Evolutionary conservation across 2,329 filamentous ascomycete genomes (phyloP), one percentile per base, ranked within the genome.

Genomic region (Claviceps sp.): DNA sequence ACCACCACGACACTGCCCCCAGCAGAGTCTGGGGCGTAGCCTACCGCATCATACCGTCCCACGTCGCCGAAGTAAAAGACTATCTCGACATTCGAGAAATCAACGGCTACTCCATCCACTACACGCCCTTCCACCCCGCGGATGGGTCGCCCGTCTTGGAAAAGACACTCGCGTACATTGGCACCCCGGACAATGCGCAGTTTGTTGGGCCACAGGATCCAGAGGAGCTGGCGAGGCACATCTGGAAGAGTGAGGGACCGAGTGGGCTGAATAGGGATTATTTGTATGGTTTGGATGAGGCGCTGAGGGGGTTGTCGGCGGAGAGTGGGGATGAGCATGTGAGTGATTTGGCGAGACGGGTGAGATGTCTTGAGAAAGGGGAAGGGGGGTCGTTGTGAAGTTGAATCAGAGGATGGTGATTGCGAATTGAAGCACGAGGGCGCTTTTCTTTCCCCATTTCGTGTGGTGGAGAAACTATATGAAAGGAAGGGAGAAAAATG

Each of bases 1-100:
- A 88, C 58, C 70, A 79, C 59, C 78, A 86, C 62, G 73, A 78
- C 56, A 69, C 73, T 34, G 79, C 76, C 30, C 78, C 77, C 52
- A 78, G 79, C 51, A 76, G 71, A 60, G 89, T 96, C 60, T 97
- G 90, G 90, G 93, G 93, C 53, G 87, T 88, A 16, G 93, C 91
- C 57, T 94, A 96, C 71, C 86, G 91, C 63, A 91, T 95, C 67
- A 74, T 77, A 30, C 68, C 82, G 6, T 73, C 79, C 2, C 78
- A 82, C 58, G 89, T 94, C 22, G 76, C 81, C 54, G 84, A 91
- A 70, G 91, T 96, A 4, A 84, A 87, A 59, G 78, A 83, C 54
- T 96, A 96, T 66, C 86, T 98, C 47, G 90, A 97, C 67, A 91
- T 96, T 58, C 84, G 93, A 46, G 93, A 98, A 69, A 95, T 97